A percentile compares a stretch with the other conserved stretches of the same genome.
phyloP scores from a whole-genome alignment of 2,329 filamentous ascomycete species.

The Fusarium multiceps region DNA sequence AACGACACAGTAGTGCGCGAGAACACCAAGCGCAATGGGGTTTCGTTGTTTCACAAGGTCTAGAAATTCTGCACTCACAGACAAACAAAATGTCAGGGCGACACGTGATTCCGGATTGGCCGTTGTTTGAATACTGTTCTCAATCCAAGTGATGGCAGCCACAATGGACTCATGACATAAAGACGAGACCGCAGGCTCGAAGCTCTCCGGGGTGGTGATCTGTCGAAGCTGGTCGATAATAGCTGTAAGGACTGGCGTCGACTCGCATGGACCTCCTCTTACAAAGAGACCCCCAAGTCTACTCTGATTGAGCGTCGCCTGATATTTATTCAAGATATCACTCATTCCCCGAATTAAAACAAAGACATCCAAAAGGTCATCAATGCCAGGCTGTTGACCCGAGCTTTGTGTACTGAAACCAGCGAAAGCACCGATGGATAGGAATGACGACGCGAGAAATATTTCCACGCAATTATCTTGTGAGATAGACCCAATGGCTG shows the following conservation, averaged over 20 bases:
- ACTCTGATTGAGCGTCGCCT: constrained; percentile 18
- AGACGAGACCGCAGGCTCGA: neutral
- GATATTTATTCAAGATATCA: constrained; percentile 45
- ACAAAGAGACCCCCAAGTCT: constrained; percentile 12
- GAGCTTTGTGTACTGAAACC: constrained; percentile 37
- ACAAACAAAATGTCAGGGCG: constrained; percentile 29
- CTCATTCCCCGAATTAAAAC: constrained; percentile 48
- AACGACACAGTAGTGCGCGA: constrained; percentile 34
- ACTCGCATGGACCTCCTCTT: neutral
- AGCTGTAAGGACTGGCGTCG: constrained; percentile 9
- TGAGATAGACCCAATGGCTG: constrained; percentile 41
- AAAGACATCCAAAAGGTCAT: constrained; percentile 50
- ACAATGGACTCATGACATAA: constrained; percentile 17
- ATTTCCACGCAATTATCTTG: constrained; percentile 49
- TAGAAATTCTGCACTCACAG: constrained; percentile 24
- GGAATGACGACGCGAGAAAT: constrained; percentile 49
- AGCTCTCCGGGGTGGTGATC: constrained; percentile 9
- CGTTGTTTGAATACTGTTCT: neutral
- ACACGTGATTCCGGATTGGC: constrained; percentile 11
- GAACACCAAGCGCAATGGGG: constrained; percentile 20
- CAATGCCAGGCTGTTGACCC: constrained; percentile 40
- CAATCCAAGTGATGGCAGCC: constrained; percentile 9
- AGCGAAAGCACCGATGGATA: constrained; percentile 50
- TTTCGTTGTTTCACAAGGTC: constrained; percentile 31
- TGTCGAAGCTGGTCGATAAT: constrained; percentile 22